phyloP scores from a whole-genome alignment of 768 basidiomycete species.

The Lentinula boryana region DNA sequence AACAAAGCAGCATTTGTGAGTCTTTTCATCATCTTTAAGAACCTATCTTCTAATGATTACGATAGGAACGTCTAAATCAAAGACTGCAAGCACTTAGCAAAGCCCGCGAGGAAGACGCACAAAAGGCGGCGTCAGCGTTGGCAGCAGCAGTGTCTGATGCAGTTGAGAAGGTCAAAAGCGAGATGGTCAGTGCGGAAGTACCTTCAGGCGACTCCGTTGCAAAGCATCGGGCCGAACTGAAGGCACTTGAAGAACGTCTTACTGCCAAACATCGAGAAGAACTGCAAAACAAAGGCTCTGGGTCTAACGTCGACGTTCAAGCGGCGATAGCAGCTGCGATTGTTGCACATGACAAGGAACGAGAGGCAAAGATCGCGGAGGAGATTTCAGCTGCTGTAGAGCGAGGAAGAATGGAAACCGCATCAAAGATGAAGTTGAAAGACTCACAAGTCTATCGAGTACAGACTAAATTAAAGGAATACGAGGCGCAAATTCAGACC shows the following conservation, averaged over 20 bases:
- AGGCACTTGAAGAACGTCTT: slow-evolving; percentile 47
- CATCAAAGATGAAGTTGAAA: slow-evolving; percentile 60
- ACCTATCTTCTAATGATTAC: neutral
- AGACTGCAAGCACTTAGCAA: slow-evolving; percentile 49
- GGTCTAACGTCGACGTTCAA: slow-evolving; percentile 32
- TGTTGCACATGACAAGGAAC: slow-evolving; percentile 39
- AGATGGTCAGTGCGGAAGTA: slow-evolving; percentile 23
- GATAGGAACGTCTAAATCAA: slow-evolving; percentile 57
- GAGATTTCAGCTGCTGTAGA: slow-evolving; percentile 66
- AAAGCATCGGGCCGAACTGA: slow-evolving; percentile 57
- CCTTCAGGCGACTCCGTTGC: slow-evolving; percentile 22
- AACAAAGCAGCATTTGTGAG: slow-evolving; percentile 6
- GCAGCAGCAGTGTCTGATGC: slow-evolving; percentile 50
- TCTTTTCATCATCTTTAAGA: neutral
- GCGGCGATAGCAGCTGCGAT: slow-evolving; percentile 46
- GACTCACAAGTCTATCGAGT: slow-evolving; percentile 61
- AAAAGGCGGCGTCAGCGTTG: slow-evolving; percentile 35
- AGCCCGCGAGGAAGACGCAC: slow-evolving; percentile 39
- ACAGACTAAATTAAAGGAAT: slow-evolving; percentile 58
- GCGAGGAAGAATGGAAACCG: slow-evolving; percentile 58
- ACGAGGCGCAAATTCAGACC: slow-evolving; percentile 57
- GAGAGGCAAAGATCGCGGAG: slow-evolving; percentile 40
- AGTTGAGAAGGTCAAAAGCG: slow-evolving; percentile 48
- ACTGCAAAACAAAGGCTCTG: slow-evolving; percentile 34
- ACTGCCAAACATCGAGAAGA: slow-evolving; percentile 46